These are phyloP conservation scores for Neurospora cerealis DNA, from an alignment of 495 filamentous ascomycete genomes.

Conservation along the genomic window DNA sequence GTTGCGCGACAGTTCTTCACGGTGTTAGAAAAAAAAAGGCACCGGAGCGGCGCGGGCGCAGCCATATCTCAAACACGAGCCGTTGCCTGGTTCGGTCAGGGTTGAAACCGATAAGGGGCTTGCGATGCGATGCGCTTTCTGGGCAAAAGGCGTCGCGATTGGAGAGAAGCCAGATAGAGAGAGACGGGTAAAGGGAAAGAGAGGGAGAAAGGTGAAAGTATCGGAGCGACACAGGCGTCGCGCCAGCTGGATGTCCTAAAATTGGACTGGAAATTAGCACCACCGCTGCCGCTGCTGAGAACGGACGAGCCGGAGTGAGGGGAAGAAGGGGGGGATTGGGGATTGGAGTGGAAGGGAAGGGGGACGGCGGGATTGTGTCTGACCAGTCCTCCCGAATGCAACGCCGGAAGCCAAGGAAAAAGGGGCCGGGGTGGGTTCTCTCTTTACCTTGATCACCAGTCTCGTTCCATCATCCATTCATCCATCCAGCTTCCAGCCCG, in stretches of 20 bases:
- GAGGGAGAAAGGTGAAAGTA: not conserved
- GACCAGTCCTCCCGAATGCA: not conserved
- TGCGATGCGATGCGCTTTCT: not conserved
- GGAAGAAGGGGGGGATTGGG: not conserved
- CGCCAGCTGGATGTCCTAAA: not conserved
- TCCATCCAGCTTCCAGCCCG: not conserved
- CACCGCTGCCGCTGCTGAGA: not conserved
- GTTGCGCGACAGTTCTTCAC: not conserved
- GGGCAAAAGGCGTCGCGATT: not conserved
- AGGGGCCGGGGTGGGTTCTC: not conserved
- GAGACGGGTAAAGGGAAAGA: not conserved
- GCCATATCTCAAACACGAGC: not conserved
- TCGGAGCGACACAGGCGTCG: not conserved
- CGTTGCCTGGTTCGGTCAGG: not conserved
- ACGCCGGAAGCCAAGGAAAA: not conserved
- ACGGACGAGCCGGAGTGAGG: not conserved
- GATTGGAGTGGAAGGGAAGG: not conserved
- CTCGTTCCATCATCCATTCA: not conserved
- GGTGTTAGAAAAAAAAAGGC: not conserved
- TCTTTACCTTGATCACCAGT: not conserved
- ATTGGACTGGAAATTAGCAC: not conserved
- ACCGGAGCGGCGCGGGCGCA: not conserved
- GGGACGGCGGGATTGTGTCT: not conserved
- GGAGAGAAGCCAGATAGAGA: not conserved
- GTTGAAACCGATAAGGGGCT: not conserved